phyloP scores from a whole-genome alignment of 345 rosid genomes.

The Microcos paniculata region DNA sequence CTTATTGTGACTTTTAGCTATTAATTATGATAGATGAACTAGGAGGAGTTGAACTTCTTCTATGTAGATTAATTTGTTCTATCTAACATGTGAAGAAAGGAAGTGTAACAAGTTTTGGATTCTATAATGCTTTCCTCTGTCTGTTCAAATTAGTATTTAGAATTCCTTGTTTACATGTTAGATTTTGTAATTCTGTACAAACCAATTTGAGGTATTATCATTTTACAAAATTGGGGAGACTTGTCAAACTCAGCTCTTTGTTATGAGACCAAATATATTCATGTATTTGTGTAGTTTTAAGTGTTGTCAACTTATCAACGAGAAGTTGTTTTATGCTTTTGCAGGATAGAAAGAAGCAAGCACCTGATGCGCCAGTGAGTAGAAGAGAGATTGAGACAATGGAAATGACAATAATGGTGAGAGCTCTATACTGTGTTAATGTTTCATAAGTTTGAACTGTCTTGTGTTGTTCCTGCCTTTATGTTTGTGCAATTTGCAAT shows the following conservation, averaged over 20 bases:
- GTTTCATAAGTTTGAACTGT: background rate
- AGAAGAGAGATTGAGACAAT: slow-evolving; percentile 13
- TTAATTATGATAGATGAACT: background rate
- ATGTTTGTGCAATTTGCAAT: background rate
- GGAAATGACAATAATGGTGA: slow-evolving; percentile 6
- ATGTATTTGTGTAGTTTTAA: background rate
- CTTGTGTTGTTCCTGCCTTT: background rate
- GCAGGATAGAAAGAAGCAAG: slow-evolving; percentile 9
- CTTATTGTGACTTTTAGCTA: background rate
- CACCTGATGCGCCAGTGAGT: slow-evolving; percentile 5
- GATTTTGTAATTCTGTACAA: too few relatives aligned
- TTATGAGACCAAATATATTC: background rate
- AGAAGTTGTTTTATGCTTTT: background rate
- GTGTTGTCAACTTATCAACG: background rate
- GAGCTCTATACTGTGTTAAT: background rate
- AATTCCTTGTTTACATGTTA: background rate
- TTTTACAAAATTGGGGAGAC: too few relatives aligned
- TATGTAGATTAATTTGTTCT: background rate
- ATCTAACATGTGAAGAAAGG: background rate
- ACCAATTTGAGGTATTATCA: too few relatives aligned
- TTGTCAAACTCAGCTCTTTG: background rate
- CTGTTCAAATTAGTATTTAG: background rate
- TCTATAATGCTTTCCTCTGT: background rate
- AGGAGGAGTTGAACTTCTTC: too few relatives aligned
- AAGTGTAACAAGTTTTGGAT: background rate